Conservation (phyloP, 2,329 filamentous ascomycete species). For the Aspergillus transmontanensis region DNA sequence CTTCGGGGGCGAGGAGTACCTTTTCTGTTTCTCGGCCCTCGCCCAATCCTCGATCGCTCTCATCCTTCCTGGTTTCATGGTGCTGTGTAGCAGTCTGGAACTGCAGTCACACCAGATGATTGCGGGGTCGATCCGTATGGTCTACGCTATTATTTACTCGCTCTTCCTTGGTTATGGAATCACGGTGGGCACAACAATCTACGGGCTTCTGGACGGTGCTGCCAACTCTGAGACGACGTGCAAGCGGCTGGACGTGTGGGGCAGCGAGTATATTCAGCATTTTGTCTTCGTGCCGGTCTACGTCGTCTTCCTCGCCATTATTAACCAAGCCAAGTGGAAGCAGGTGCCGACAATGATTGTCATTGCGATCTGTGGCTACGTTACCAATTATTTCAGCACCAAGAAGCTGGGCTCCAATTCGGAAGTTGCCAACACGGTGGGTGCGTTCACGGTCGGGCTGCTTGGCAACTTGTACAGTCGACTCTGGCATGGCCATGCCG, state of each 20-base stretch:
- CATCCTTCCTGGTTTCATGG: slow-evolving; percentile 71
- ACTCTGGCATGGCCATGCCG: slow-evolving; percentile 72
- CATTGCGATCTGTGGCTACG: slow-evolving; percentile 72
- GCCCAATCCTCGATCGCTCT: slow-evolving; percentile 72
- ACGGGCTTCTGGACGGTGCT: slow-evolving; percentile 60
- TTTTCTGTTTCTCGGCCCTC: slow-evolving; percentile 72
- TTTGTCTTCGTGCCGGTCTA: slow-evolving; percentile 75
- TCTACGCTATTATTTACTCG: slow-evolving; percentile 74
- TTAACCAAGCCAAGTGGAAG: slow-evolving; percentile 79
- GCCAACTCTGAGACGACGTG: slow-evolving; percentile 53
- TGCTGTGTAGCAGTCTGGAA: slow-evolving; percentile 64
- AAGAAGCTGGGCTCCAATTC: slow-evolving; percentile 68
- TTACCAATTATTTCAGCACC: slow-evolving; percentile 74
- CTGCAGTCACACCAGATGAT: slow-evolving; percentile 70
- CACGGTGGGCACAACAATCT: slow-evolving; percentile 66
- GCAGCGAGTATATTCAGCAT: slow-evolving; percentile 48
- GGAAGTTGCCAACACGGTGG: slow-evolving; percentile 75
- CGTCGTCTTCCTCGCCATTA: slow-evolving; percentile 71
- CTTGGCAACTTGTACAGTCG: slow-evolving; percentile 77
- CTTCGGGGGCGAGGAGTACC: slow-evolving; percentile 22
- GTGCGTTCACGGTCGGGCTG: slow-evolving; percentile 73
- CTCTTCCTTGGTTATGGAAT: slow-evolving; percentile 74
- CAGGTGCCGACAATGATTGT: slow-evolving; percentile 74
- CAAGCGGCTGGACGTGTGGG: slow-evolving; percentile 30
- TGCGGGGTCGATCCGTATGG: slow-evolving; percentile 71